Base-by-base conservation (phyloP, 1,284 basidiomycete species). In the Erythrobasidium hasegawianum region DNA sequence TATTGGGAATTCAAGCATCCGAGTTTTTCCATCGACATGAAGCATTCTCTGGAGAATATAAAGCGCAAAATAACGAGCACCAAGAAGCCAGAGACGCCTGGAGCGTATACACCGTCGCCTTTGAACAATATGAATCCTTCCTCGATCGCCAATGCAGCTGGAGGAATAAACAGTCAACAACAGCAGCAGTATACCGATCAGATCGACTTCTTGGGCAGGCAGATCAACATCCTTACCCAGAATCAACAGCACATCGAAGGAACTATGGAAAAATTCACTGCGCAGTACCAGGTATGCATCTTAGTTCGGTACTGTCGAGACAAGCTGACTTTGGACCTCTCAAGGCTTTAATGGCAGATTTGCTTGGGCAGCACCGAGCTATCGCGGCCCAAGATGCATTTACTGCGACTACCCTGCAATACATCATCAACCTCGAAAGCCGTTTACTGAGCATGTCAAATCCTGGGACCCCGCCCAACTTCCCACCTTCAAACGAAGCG, bases 1-100 rank as follows among this genome's bases (percentile, higher is more conserved):
- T 86, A 86, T 68, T 98, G 95, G 94, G 95, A 93, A 27, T 98
- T 98, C 77, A 86, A 88, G 59, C 94, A 97, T 77, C 91, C 93
- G 4, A 88, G 92, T 75, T 97, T 98, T 77, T 88, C 89, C 72
- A 86, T 90, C 8, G 88, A 93, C 77, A 81, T 89, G 38, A 86
- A 86, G 53, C 86, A 90, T 60, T 86, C 86, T 14, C 85, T 97
- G 57, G 92, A 97, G 76, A 90, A 91, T 74, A 96, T 97, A 69
- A 77, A 77, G 79, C 87, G 92, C 71, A 95, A 95, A 79, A 87
- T 89, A 14, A 90, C 90, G 2, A 74, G 50, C 43, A 82, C 84
- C 10, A 83, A 84, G 60, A 85, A 86, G 49, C 62, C 62, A 20
- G 68, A 88, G 86, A 78, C 75, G 79, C 69, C 71, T 24, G 38